Evolutionary conservation across 768 basidiomycete genomes (phyloP).

Genomic region (Agaricus subrufescens): DNA sequence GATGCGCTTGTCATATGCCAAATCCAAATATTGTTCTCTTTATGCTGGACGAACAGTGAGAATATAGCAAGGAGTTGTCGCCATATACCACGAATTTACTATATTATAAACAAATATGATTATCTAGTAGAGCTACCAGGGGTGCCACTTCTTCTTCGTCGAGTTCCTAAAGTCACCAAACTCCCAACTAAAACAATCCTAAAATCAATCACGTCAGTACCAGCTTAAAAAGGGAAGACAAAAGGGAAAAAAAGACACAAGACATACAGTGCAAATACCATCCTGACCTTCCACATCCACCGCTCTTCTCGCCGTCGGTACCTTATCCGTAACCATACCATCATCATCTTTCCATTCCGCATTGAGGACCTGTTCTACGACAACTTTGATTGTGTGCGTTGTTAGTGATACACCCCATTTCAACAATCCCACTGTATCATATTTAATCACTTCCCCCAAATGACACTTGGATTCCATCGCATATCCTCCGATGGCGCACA

Average conservation of each 20-base stretch:
- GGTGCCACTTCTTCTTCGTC: constrained; percentile 4
- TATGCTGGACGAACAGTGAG: too few relatives aligned
- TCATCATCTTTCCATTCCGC: constrained; percentile 14
- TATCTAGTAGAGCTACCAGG: background rate
- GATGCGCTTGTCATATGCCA: too few relatives aligned
- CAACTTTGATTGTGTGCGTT: constrained; percentile 64
- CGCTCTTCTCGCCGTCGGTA: constrained; percentile 15
- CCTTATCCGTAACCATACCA: constrained; percentile 16
- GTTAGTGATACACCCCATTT: constrained; percentile 76
- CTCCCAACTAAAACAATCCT: constrained; percentile 79
- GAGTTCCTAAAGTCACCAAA: constrained; percentile 39
- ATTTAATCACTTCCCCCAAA: constrained; percentile 73
- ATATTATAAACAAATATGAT: background rate
- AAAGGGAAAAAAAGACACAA: background rate
- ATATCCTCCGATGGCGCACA: constrained; percentile 60
- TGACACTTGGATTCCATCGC: constrained; percentile 90
- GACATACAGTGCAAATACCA: constrained; percentile 59
- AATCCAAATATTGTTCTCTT: too few relatives aligned
- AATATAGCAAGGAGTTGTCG: too few relatives aligned
- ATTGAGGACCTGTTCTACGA: constrained; percentile 46
- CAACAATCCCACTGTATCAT: constrained; percentile 80
- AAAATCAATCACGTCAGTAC: constrained; percentile 1
- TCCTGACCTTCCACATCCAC: constrained; percentile 41
- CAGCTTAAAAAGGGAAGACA: background rate
- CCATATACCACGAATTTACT: too few relatives aligned